Conservation (phyloP, 1,139 yeast genomes). For the Eremothecium sinecaudum region DNA sequence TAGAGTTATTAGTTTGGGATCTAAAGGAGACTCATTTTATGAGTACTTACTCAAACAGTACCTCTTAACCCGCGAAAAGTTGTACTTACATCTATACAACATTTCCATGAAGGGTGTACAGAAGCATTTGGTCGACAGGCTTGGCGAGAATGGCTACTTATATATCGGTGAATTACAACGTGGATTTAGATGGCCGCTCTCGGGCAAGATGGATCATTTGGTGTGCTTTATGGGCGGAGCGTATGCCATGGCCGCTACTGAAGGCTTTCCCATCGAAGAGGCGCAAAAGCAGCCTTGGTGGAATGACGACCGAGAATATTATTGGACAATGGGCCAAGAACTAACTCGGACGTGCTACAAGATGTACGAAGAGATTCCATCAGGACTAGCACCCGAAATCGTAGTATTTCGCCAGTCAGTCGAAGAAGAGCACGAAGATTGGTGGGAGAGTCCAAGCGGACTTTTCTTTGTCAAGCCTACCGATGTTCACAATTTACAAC, state of each 20-base stretch:
- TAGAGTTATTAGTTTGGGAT: slow-evolving; percentile 62
- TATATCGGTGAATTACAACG: slow-evolving; percentile 71
- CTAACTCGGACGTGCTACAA: slow-evolving; percentile 73
- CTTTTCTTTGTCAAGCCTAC: slow-evolving; percentile 63
- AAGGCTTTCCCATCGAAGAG: slow-evolving; percentile 49
- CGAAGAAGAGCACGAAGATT: slow-evolving; percentile 3
- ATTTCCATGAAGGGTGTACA: slow-evolving; percentile 69
- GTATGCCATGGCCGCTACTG: slow-evolving; percentile 83
- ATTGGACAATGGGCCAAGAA: slow-evolving; percentile 63
- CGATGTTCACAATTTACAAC: slow-evolving; percentile 77
- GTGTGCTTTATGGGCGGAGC: slow-evolving; percentile 91
- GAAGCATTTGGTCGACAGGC: slow-evolving; percentile 52
- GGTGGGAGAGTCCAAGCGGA: slow-evolving; percentile 25
- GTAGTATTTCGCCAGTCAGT: slow-evolving; percentile 47
- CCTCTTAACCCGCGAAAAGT: slow-evolving; percentile 58
- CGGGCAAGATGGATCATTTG: slow-evolving; percentile 86
- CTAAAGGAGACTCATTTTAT: slow-evolving; percentile 89
- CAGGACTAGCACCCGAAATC: slow-evolving; percentile 85
- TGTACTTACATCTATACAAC: slow-evolving; percentile 64
- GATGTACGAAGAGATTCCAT: slow-evolving; percentile 63
- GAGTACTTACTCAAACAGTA: slow-evolving; percentile 84
- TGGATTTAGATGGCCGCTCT: slow-evolving; percentile 52
- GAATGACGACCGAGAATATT: slow-evolving; percentile 42
- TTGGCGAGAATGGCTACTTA: slow-evolving; percentile 36
- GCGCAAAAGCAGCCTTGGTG: slow-evolving; percentile 40